Conservation (phyloP, 345 rosid species). For the Pistacia integerrima region DNA sequence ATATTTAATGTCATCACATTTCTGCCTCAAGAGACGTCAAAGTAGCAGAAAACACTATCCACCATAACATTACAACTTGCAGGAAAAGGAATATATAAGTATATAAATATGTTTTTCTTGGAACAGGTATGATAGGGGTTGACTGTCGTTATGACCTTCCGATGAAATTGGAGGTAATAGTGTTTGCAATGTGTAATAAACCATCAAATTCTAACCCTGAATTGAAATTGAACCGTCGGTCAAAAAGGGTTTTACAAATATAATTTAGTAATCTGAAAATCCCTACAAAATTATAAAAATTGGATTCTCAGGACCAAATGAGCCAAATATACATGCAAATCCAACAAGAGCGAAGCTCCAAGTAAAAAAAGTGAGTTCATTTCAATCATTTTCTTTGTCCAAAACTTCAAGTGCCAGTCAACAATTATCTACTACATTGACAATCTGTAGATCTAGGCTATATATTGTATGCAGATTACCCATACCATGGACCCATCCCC, state of each 20-base stretch:
- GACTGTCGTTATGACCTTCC: slow-evolving; percentile 26
- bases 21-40: neutral
- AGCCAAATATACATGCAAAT: slow-evolving; percentile 8
- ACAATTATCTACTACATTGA: slow-evolving; percentile 36
- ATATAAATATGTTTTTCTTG: neutral
- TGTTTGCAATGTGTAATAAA: neutral
- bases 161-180: neutral
- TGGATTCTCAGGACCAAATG: slow-evolving; percentile 5
- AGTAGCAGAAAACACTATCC: neutral
- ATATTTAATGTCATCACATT: neutral
- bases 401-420: slow-evolving; percentile 30
- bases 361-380: slow-evolving; percentile 39
- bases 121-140: slow-evolving; percentile 17
- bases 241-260: neutral
- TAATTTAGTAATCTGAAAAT: neutral
- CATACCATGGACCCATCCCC: neutral
- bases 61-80: neutral
- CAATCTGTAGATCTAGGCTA: slow-evolving; percentile 27
- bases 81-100: neutral
- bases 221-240: neutral
- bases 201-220: neutral
- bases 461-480: slow-evolving; percentile 1
- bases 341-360: slow-evolving; percentile 23
- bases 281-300: neutral
- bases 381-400: slow-evolving; percentile 42